Conservation (phyloP, 2,329 filamentous ascomycete species). For the Fusarium sp. region DNA sequence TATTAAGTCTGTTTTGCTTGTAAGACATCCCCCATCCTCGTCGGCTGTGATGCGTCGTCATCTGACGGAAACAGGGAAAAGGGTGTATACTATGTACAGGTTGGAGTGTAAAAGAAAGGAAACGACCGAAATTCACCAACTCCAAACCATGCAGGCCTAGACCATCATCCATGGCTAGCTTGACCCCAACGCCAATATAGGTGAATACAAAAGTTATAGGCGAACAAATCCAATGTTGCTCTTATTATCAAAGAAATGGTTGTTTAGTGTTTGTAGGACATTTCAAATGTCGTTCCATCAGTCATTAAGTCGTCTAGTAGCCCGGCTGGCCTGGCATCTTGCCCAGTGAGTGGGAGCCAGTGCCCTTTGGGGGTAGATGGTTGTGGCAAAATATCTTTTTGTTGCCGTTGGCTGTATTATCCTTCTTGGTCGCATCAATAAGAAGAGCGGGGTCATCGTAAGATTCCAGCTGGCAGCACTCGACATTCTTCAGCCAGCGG, state of each 20-base stretch:
- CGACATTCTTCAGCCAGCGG: constrained; percentile 77
- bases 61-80: constrained; percentile 3
- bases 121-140: constrained; percentile 33
- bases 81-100: constrained; percentile 30
- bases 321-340: constrained; percentile 66
- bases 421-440: constrained; percentile 70
- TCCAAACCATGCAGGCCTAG: constrained; percentile 37
- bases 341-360: constrained; percentile 59
- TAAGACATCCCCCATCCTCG: constrained; percentile 13
- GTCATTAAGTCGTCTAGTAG: constrained; percentile 52
- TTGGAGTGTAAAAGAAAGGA: constrained; percentile 18
- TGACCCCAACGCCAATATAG: constrained; percentile 37
- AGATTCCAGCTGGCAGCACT: constrained; percentile 80
- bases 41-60: constrained; percentile 3
- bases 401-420: constrained; percentile 52
- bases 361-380: constrained; percentile 61
- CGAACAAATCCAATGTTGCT: constrained; percentile 3
- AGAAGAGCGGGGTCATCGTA: constrained; percentile 70
- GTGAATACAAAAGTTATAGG: constrained; percentile 23
- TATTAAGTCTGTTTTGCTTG: constrained; percentile 35
- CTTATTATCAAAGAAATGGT: constrained; percentile 6
- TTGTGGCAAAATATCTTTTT: constrained; percentile 68
- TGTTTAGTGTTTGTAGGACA: constrained; percentile 5
- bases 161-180: constrained; percentile 25
- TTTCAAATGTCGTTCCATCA: constrained; percentile 23